Evolutionary conservation across 371 early-diverging fungal genomes (phyloP).

Genomic region (Actinomortierella wolfii): DNA sequence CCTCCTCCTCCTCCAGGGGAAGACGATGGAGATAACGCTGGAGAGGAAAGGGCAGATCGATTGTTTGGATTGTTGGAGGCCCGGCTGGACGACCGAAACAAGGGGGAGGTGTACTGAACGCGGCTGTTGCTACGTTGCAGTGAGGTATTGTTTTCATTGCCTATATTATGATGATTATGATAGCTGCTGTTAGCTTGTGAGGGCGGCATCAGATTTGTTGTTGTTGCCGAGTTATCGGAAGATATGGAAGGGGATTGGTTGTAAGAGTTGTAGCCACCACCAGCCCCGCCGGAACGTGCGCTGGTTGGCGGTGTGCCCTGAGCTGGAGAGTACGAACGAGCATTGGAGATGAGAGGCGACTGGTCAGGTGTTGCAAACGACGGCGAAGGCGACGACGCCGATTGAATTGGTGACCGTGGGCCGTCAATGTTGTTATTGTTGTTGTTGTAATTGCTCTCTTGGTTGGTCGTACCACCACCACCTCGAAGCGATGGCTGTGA

Average conservation of each 20-base stretch:
- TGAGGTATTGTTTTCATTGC: not conserved
- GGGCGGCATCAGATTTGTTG: too few relatives aligned
- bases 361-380: not conserved
- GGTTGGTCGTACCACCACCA: too few relatives aligned
- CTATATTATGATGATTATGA: too few relatives aligned
- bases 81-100: constrained; percentile 36
- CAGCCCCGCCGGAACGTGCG: not conserved
- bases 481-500: too few relatives aligned
- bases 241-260: not conserved
- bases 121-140: constrained; percentile 35
- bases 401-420: not conserved
- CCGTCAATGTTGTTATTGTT: constrained; percentile 1
- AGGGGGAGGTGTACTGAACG: constrained; percentile 31
- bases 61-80: constrained; percentile 11
- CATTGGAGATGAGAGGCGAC: constrained; percentile 4
- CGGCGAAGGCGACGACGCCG: constrained; percentile 3
- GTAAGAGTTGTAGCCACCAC: constrained; percentile 7
- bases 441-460: too few relatives aligned
- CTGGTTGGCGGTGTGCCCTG: not conserved
- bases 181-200: too few relatives aligned
- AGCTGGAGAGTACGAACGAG: constrained; percentile 1
- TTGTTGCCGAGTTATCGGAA: too few relatives aligned
- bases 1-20: too few relatives aligned
- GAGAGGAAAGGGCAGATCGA: constrained; percentile 10
- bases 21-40: constrained; percentile 17